Conservation (phyloP, 345 rosid species). For the Populus simonii region DNA sequence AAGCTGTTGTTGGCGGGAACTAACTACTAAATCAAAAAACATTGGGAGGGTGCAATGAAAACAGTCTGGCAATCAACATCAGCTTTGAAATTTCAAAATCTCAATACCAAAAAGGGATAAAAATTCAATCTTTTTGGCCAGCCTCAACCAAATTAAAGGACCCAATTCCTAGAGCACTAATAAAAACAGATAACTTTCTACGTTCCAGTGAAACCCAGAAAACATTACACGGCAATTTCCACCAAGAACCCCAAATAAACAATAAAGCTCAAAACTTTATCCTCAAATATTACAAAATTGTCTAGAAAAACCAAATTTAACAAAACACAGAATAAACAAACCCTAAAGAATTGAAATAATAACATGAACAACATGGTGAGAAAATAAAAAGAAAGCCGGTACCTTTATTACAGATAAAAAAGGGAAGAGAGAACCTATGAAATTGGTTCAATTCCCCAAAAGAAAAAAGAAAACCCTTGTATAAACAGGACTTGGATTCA, state of each 20-base stretch:
- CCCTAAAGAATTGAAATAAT: background rate
- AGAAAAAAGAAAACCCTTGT: background rate
- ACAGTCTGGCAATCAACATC: background rate
- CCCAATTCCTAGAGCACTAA: background rate
- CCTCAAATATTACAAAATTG: background rate
- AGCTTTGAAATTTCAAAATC: background rate
- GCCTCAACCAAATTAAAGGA: background rate
- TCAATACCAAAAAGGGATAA: background rate
- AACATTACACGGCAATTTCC: background rate
- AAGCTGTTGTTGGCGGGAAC: background rate
- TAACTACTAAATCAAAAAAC: background rate
- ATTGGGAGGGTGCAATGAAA: background rate
- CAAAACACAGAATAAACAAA: background rate
- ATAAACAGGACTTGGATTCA: background rate
- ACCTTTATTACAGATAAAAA: conserved; percentile 7
- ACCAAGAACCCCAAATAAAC: background rate
- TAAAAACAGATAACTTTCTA: background rate
- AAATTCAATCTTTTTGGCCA: background rate
- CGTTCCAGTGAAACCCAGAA: background rate
- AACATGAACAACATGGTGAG: background rate
- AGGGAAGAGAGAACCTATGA: background rate
- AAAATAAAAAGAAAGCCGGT: background rate
- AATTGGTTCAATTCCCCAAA: background rate
- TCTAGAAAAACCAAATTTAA: background rate
- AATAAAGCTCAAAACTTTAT: background rate